phyloP scores from a whole-genome alignment of 2,329 filamentous ascomycete genomes.

The Orbilia blumenaviensis region DNA sequence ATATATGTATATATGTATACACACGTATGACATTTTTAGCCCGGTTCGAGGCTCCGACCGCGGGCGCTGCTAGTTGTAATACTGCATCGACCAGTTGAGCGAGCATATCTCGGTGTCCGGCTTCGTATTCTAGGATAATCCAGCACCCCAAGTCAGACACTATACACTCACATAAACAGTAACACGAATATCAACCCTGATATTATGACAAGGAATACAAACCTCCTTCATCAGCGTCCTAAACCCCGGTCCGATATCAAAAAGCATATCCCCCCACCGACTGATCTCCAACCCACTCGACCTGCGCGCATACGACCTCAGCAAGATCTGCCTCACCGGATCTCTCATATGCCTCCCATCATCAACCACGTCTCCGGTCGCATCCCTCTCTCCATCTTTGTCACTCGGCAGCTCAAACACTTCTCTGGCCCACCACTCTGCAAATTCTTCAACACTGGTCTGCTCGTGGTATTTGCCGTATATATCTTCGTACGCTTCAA shows the following conservation, averaged over 20 bases:
- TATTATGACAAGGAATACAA: background rate
- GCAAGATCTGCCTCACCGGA: background rate
- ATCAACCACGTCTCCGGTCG: background rate
- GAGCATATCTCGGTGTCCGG: background rate
- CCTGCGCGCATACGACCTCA: background rate
- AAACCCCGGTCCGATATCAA: slow-evolving; percentile 11
- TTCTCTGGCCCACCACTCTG: slow-evolving; percentile 1
- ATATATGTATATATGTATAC: no score
- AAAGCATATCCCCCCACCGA: slow-evolving; percentile 3
- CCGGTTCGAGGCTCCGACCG: no score
- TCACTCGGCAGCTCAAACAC: background rate
- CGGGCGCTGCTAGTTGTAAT: background rate
- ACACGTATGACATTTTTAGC: no score
- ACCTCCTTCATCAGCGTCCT: background rate
- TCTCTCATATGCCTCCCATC: background rate
- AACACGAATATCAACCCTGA: background rate
- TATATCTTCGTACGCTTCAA: slow-evolving; percentile 14
- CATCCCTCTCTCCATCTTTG: background rate
- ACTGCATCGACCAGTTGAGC: background rate
- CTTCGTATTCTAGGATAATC: background rate
- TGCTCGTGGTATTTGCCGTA: background rate
- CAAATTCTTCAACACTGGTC: slow-evolving; percentile 1
- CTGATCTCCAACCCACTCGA: background rate
- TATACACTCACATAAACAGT: no score
- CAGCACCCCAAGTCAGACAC: no score